Base-by-base conservation (phyloP, 257 asterid genomes). In the Fraxinus pennsylvanica region DNA sequence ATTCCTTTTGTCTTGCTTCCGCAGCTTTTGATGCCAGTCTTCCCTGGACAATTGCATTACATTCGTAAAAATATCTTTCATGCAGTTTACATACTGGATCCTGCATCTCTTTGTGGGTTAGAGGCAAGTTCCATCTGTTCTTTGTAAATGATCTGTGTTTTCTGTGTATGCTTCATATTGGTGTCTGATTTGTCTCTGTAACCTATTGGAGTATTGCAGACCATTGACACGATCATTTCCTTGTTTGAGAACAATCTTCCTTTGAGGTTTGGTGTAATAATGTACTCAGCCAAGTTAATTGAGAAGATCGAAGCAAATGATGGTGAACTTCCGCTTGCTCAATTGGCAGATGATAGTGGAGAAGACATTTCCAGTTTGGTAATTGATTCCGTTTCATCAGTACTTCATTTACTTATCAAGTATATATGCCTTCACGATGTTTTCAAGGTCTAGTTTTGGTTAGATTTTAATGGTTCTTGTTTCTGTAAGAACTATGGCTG, bases 1-100 rank as follows among this genome's bases (percentile, higher is more conserved):
- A 21, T 15, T 74, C 7, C 9, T 36, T 82, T 75, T 71, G 78
- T 84, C 72, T 74, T 73, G 61, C 65, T 15, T 83, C 54, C 66
- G 33, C 83, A 96, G 99, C 85, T 96, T 84, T 81, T 96, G 92
- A 96, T 96, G 99, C 99, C 99, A 45, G 99, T 91, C 84, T 96
- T 81, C 87, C 99, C 99, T 83, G 99, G 99, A 79, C 99, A 96
- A 92, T 68, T 96, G 82, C 98, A 97, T 43, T 92, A 96, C 87
- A 93, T 96, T 79, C 97, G 99, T 70, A 96, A 96, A 84, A 96
- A 96, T 81, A 83, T 96, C 82, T 96, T 89, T 88, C 97, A 96
- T 79, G 97, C 99, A 41, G 99, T 92, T 82, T 92, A 86, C 80
- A 86, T 96, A 81, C 82, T 93, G 78, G 99, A 96, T 85, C 99